Conservation (phyloP, 768 basidiomycete species). For the Chalciporus pseudorubinellus region DNA sequence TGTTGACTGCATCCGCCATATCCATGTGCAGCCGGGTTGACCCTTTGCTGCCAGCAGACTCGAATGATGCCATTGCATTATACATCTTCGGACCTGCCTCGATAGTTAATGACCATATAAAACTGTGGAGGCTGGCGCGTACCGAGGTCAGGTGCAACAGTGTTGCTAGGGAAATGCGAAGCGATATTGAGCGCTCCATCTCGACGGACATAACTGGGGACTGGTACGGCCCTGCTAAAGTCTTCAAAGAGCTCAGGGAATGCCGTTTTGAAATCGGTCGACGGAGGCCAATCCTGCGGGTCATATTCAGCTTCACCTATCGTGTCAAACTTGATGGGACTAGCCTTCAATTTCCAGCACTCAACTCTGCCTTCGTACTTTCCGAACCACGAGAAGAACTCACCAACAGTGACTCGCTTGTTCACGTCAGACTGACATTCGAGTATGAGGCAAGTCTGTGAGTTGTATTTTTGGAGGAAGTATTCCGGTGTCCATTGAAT, state of each 20-base stretch:
- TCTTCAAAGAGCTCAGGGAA: conserved; percentile 88
- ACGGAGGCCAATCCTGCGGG: conserved; percentile 86
- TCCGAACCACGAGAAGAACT: conserved; percentile 83
- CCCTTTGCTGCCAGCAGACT: conserved; percentile 68
- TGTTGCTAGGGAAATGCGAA: conserved; percentile 82
- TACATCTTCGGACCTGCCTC: conserved; percentile 89
- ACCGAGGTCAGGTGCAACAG: conserved; percentile 80
- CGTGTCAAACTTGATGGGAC: conserved; percentile 32
- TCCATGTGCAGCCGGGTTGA: conserved; percentile 92
- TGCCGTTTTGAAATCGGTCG: conserved; percentile 75
- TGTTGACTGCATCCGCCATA: conserved; percentile 90
- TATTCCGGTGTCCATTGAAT: conserved; percentile 80
- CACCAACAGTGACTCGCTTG: conserved; percentile 59
- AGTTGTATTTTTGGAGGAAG: conserved; percentile 67
- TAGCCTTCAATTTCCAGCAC: conserved; percentile 71
- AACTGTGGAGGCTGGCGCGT: conserved; percentile 16
- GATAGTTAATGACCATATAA: conserved; percentile 7
- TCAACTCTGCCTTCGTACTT: conserved; percentile 53
- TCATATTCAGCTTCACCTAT: conserved; percentile 5
- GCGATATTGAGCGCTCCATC: conserved; percentile 89
- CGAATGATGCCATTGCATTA: conserved; percentile 77
- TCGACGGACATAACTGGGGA: conserved; percentile 85
- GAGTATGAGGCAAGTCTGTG: conserved; percentile 65
- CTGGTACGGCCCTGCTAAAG: conserved; percentile 78
- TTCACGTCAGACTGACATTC: conserved; percentile 79